phyloP scores from a whole-genome alignment of 257 asterid genomes.

The Ajuga chamaepitys region DNA sequence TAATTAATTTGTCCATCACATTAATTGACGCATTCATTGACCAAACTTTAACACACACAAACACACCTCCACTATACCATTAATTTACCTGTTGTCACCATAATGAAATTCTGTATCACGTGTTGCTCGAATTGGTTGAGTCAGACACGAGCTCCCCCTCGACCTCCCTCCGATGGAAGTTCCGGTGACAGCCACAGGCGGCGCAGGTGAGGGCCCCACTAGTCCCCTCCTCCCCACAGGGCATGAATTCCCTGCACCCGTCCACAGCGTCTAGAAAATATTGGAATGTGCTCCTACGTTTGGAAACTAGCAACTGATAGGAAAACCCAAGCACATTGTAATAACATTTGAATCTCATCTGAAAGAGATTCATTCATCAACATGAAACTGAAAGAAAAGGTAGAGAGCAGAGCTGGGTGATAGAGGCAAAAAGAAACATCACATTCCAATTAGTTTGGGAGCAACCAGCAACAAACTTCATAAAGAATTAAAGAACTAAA shows the following conservation, averaged over 20 bases:
- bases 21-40: conserved; percentile 12
- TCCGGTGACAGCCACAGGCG: conserved; percentile 91
- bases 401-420: too few relatives aligned
- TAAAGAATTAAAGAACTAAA: too few relatives aligned
- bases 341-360: too few relatives aligned
- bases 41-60: conserved; percentile 18
- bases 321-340: too few relatives aligned
- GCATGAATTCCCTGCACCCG: conserved; percentile 92
- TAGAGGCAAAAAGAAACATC: too few relatives aligned
- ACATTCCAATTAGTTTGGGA: too few relatives aligned
- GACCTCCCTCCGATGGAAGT: conserved; percentile 61
- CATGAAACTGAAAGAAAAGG: too few relatives aligned
- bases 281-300: too few relatives aligned
- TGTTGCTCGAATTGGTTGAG: conserved; percentile 12
- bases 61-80: background rate
- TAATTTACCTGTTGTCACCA: background rate
- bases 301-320: too few relatives aligned
- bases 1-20: conserved; percentile 12
- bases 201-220: conserved; percentile 65
- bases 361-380: too few relatives aligned
- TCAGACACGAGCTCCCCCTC: conserved; percentile 37
- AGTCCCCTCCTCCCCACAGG: conserved; percentile 43
- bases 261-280: conserved; percentile 91
- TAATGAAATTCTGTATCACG: background rate
- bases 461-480: too few relatives aligned